Evolutionary conservation across 352 stramenopile genomes (phyloP), one percentile per base, ranked within the genome.

Genomic region (Globisporangium orthogonon): DNA sequence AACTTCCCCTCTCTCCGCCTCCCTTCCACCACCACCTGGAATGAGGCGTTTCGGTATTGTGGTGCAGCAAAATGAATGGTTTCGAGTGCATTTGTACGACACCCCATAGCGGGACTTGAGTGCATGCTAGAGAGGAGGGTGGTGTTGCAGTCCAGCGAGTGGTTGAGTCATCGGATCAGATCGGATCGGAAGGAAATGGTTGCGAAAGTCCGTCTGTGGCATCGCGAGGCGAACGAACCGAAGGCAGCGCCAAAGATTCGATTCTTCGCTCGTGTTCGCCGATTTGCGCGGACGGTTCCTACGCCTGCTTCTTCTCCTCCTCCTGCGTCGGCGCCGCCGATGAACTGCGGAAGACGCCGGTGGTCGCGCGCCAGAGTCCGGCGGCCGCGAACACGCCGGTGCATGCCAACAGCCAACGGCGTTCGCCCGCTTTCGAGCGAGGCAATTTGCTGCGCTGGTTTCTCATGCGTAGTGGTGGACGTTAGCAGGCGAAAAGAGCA

Each of bases 371-470:
- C 73, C 71, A 83, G 35, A 79, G 52, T 29, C 74, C 78, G 0
- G 73, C 73, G 33, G 58, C 62, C 0, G 71, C 73, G 57, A 87
- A 87, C 11, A 66, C 62, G 11, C 74, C 70, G 2, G 67, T 74
- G 48, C 76, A 89, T 7, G 59, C 61, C 14, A 87, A 61, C 54
- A 89, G 60, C 78, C 78, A 89, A 3, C 72, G 76, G 1, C 76
- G 76, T 56, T 89, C 72, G 56, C 66, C 66, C 1, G 76, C 33
- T 40, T 89, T 69, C 9, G 65, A 65, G 1, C 48, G 57, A 9
- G 70, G 63, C 39, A 86, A 30, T 56, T 86, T 84, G 35, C 52
- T 67, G 41, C 70, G 66, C 76, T 86, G 44, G 1, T 9, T n/a
- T 15, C 17, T 17, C 40, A 11, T 23, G 23, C 23, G 23, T 23